phyloP scores from a whole-genome alignment of 2,329 filamentous ascomycete genomes.

The Botrytis medusae region DNA sequence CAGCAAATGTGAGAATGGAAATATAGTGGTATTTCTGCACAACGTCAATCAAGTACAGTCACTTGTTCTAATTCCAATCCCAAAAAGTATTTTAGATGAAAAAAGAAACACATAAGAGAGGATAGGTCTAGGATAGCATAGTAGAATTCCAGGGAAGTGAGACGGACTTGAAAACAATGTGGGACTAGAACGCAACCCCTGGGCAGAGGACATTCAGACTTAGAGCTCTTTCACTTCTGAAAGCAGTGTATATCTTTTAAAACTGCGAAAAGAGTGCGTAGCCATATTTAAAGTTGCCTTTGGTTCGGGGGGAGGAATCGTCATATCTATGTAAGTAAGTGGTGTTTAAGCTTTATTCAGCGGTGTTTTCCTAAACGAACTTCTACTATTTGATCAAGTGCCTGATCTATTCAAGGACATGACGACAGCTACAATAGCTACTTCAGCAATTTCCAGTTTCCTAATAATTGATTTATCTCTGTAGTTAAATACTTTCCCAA shows the following conservation, averaged over 20 bases:
- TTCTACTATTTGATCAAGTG: neutral
- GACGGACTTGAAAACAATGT: neutral
- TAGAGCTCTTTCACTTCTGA: neutral
- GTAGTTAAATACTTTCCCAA: neutral
- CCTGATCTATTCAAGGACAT: neutral
- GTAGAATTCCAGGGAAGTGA: neutral
- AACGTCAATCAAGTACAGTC: neutral
- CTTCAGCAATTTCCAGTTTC: neutral
- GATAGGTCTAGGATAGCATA: neutral
- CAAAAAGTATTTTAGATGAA: neutral
- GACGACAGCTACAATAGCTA: neutral
- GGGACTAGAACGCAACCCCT: neutral
- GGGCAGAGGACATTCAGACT: neutral
- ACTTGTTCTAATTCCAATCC: neutral
- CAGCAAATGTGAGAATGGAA: neutral
- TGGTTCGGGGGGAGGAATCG: neutral
- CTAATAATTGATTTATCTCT: neutral
- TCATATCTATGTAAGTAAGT: neutral
- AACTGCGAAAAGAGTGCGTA: too few relatives aligned
- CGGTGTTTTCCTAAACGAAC: neutral
- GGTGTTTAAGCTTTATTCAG: neutral
- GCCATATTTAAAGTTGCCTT: neutral
- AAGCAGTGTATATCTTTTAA: neutral
- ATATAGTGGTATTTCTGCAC: neutral
- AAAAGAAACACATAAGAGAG: neutral